phyloP scores from a whole-genome alignment of 2,329 filamentous ascomycete genomes.

The Fusarium penzigii region DNA sequence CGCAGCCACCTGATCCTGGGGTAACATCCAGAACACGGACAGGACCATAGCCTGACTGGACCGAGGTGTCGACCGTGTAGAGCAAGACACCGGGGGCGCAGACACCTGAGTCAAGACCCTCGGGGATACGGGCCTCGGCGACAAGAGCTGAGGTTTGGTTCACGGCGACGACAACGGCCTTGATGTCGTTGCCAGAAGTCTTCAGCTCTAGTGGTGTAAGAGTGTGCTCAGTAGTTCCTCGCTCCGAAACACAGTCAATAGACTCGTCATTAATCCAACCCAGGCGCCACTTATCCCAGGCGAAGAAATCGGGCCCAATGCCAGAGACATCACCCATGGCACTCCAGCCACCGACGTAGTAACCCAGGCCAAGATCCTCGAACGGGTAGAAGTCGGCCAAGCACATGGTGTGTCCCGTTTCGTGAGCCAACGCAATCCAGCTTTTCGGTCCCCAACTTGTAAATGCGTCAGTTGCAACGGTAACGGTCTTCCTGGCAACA shows the following conservation, averaged over 20 bases:
- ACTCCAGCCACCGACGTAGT: conserved; percentile 39
- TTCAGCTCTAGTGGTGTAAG: conserved; percentile 11
- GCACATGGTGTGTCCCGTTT: conserved; percentile 41
- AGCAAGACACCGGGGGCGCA: conserved; percentile 39
- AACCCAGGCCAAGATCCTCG: conserved; percentile 20
- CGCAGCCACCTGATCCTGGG: conserved; percentile 31
- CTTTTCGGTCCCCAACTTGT: conserved; percentile 24
- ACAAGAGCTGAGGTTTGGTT: conserved; percentile 28
- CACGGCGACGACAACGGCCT: conserved; percentile 13
- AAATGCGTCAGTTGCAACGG: conserved; percentile 35
- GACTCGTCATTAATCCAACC: conserved; percentile 38
- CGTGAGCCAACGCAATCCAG: conserved; percentile 39
- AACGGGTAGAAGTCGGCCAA: conserved; percentile 39
- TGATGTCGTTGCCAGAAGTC: conserved; percentile 2
- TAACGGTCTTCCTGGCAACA: conserved; percentile 29
- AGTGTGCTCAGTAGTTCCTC: conserved; percentile 30
- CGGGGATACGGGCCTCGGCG: conserved; percentile 32
- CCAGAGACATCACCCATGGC: conserved; percentile 40
- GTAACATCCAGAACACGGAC: conserved; percentile 36
- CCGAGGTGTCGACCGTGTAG: conserved; percentile 35
- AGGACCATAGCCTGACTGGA: conserved; percentile 31
- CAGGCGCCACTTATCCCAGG: conserved; percentile 42
- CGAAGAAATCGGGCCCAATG: conserved; percentile 38
- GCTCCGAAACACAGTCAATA: conserved; percentile 32
- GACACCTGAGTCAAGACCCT: conserved; percentile 25